Evolutionary conservation across 75 land plant species (phyloP), one percentile per base, ranked within the genome.

Genomic region (Cupressus sempervirens): DNA sequence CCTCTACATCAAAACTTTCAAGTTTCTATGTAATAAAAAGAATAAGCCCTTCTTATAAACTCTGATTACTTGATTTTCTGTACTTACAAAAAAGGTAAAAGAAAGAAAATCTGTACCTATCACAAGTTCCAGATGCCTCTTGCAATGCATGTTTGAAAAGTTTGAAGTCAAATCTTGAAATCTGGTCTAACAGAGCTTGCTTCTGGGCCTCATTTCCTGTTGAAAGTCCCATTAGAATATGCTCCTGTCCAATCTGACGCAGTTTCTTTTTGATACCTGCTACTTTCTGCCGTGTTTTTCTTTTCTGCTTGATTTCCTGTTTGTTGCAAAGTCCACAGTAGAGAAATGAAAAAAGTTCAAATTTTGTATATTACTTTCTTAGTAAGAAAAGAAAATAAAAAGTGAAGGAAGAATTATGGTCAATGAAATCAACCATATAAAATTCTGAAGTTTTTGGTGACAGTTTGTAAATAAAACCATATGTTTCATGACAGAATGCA

Each of bases 301-400:
- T 94, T 73, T 89, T 89, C 84, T 95, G 85, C 88, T 90, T 93
- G 91, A 93, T 88, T 82, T 93, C 93, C 95, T 93, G 67, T 54
- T 50, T 82, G 26, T 52, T 20, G 40, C 36, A 82, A 50, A 9
- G 26, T 20, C 32, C 29, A 62, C 26, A 18, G 29, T 5, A 50
- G 10, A 54, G n/a, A 1, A 50, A 20, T 20, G 15, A 32, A n/a
- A 26, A 46, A 81, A n/a, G 34, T 0, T 29, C n/a, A 29, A 48
- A 81, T 8, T 14, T 43, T 29, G 30, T 15, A 81, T 26, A 46
- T 1, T 4, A 30, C 7, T 13, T 36, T 46, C 35, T 52, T 35
- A 82, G 40, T 23, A 45, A 82, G 9, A 53, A 18, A 3, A 9
- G 62, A 38, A 48, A 82, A 14, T 46, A 36, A 82, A 29, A 53